These are phyloP conservation scores for Arctium lappa DNA, from an alignment of 129 eudicot species.

Conservation along the genomic window DNA sequence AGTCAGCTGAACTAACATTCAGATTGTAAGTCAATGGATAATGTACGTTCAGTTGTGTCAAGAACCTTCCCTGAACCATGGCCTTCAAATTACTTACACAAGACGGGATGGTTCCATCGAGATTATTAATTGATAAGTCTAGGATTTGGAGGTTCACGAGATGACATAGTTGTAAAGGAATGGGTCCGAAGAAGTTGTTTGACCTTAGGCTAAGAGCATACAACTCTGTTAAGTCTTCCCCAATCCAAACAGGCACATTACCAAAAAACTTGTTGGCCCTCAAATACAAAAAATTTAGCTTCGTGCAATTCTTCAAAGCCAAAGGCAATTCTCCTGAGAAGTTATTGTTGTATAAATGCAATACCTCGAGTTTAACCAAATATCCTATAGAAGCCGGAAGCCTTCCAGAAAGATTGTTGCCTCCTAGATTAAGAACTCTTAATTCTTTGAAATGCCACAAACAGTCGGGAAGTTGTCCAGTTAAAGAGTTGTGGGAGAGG, in stretches of 20 bases:
- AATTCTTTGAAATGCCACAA: conserved; percentile 12
- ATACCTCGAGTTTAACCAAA: neutral
- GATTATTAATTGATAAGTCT: conserved; percentile 34
- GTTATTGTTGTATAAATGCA: conserved; percentile 18
- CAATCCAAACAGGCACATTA: conserved; percentile 41
- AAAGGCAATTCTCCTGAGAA: conserved; percentile 32
- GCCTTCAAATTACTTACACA: conserved; percentile 25
- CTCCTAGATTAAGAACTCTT: conserved; percentile 18
- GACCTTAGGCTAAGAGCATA: conserved; percentile 17
- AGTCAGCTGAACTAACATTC: neutral
- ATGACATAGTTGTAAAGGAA: conserved; percentile 26
- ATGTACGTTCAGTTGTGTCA: neutral
- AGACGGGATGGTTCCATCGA: conserved; percentile 32
- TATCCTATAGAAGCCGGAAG: conserved; percentile 24
- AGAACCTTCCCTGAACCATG: neutral
- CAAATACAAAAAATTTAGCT: conserved; percentile 2
- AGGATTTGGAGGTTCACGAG: conserved; percentile 21
- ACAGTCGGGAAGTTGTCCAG: conserved; percentile 26
- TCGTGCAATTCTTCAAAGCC: conserved; percentile 13
- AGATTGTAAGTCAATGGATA: too few species aligned
- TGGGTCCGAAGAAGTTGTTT: conserved; percentile 31
- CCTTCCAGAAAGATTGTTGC: conserved; percentile 32
- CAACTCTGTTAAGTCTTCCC: conserved; percentile 6
- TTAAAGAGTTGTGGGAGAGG: conserved; percentile 16
- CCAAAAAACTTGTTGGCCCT: conserved; percentile 25